Evolutionary conservation across 2,329 filamentous ascomycete genomes (phyloP).

Genomic region (Domatiomyces globalis): DNA sequence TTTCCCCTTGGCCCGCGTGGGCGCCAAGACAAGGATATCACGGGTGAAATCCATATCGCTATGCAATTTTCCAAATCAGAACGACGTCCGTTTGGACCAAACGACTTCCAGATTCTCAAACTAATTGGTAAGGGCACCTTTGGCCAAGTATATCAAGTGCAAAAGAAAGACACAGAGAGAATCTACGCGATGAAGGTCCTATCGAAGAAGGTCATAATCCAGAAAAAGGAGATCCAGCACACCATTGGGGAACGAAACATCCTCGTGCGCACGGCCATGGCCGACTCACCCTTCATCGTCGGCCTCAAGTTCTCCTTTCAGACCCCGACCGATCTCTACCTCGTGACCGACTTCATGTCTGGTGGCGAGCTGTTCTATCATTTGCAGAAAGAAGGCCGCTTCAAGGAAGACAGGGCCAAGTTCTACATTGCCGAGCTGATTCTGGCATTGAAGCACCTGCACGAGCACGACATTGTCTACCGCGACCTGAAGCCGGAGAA

Average conservation of each 20-base stretch:
- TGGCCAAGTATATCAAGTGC: slow-evolving; percentile 94
- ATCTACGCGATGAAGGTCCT: slow-evolving; percentile 99
- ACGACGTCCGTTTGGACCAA: slow-evolving; percentile 82
- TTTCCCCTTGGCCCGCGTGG: slow-evolving; percentile 68
- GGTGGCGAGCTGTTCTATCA: slow-evolving; percentile 98
- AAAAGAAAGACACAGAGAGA: slow-evolving; percentile 87
- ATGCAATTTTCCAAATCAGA: slow-evolving; percentile 75
- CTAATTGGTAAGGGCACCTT: slow-evolving; percentile 97
- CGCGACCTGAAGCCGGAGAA: slow-evolving; percentile 96
- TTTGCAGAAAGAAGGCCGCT: slow-evolving; percentile 88
- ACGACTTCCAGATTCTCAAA: slow-evolving; percentile 90
- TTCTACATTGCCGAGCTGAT: slow-evolving; percentile 99
- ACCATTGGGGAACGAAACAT: slow-evolving; percentile 96
- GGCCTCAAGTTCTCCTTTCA: slow-evolving; percentile 98
- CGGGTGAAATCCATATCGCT: slow-evolving; percentile 77
- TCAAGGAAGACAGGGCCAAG: slow-evolving; percentile 86
- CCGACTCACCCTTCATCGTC: slow-evolving; percentile 94
- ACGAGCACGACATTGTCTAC: slow-evolving; percentile 95
- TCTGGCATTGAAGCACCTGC: slow-evolving; percentile 82
- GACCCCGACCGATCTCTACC: slow-evolving; percentile 85
- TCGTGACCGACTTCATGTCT: slow-evolving; percentile 99
- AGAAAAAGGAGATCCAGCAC: slow-evolving; percentile 98
- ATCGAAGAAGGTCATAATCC: slow-evolving; percentile 98
- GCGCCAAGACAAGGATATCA: slow-evolving; percentile 60
- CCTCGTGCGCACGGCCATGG: slow-evolving; percentile 84